Percentiles rank a stretch among this genome's conserved stretches.
phyloP scores from a whole-genome alignment of 2,329 filamentous ascomycete species.

The Aspergillus novofumigatus region DNA sequence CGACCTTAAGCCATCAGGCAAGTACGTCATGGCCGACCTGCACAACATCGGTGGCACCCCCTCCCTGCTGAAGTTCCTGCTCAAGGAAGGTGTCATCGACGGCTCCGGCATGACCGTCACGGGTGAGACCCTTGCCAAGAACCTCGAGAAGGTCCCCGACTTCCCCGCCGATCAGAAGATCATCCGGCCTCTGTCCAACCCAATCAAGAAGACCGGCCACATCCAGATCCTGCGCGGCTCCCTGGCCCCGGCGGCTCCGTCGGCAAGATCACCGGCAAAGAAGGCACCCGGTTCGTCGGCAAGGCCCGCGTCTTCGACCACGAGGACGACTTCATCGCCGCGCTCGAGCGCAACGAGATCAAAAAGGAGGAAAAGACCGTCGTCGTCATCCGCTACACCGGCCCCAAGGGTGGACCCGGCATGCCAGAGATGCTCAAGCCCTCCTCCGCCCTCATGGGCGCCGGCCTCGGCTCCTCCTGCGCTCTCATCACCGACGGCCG shows the following conservation, averaged over 20 bases:
- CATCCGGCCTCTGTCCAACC: slow-evolving; percentile 63
- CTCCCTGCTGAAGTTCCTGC: slow-evolving; percentile 54
- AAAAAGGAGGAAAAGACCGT: slow-evolving; percentile 74
- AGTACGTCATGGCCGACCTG: slow-evolving; percentile 59
- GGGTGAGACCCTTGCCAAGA: slow-evolving; percentile 56
- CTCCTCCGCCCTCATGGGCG: slow-evolving; percentile 68
- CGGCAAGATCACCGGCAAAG: slow-evolving; percentile 74
- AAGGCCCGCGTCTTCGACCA: slow-evolving; percentile 67
- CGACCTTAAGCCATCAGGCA: slow-evolving; percentile 73
- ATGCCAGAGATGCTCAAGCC: slow-evolving; percentile 75
- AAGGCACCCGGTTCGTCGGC: slow-evolving; percentile 63
- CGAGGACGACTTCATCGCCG: slow-evolving; percentile 65
- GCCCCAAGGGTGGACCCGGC: slow-evolving; percentile 68
- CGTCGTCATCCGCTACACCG: slow-evolving; percentile 70
- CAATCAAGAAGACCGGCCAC: slow-evolving; percentile 67
- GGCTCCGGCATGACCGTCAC: slow-evolving; percentile 59
- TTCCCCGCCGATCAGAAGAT: slow-evolving; percentile 68
- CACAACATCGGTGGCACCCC: slow-evolving; percentile 56
- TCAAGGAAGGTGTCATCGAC: slow-evolving; percentile 56
- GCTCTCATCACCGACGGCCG: slow-evolving; percentile 68
- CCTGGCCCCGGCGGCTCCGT: slow-evolving; percentile 65
- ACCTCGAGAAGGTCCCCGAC: slow-evolving; percentile 55
- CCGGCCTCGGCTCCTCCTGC: slow-evolving; percentile 64
- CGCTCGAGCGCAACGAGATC: slow-evolving; percentile 64
- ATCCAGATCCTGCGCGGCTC: slow-evolving; percentile 69